A percentile compares a stretch with the other conserved stretches of the same genome.
Conservation (phyloP, 129 eudicot genomes). For the Flaveria trinervia region DNA sequence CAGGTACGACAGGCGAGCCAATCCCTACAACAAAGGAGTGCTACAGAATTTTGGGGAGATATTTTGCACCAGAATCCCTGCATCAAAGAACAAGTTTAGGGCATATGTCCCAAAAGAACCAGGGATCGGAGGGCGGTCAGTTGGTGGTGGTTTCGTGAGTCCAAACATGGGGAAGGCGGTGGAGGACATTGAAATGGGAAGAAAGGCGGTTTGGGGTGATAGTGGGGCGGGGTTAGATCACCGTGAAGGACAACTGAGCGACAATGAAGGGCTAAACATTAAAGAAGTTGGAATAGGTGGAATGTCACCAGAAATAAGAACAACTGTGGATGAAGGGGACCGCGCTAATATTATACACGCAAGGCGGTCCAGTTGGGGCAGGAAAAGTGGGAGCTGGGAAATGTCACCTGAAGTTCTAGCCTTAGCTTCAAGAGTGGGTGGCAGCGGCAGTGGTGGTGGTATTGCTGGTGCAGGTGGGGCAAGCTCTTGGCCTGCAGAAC, state of each 20-base stretch:
- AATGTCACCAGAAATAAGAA: slow-evolving; percentile 82
- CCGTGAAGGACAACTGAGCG: slow-evolving; percentile 52
- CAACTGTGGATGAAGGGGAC: slow-evolving; percentile 82
- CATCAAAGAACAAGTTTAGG: slow-evolving; percentile 80
- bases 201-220: slow-evolving; percentile 97
- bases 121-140: slow-evolving; percentile 55
- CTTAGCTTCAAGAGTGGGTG: slow-evolving; percentile 77
- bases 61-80: slow-evolving; percentile 63
- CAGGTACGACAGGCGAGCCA: slow-evolving; percentile 87
- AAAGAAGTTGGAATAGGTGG: slow-evolving; percentile 69
- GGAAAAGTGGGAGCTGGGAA: slow-evolving; percentile 96
- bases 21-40: slow-evolving; percentile 94
- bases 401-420: slow-evolving; percentile 98
- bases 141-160: slow-evolving; percentile 80
- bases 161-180: slow-evolving; percentile 93
- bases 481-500: slow-evolving; percentile 43
- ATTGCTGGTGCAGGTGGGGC: slow-evolving; percentile 44
- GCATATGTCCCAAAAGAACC: slow-evolving; percentile 74
- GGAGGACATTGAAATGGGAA: slow-evolving; percentile 94
- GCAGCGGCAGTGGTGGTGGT: slow-evolving; percentile 40
- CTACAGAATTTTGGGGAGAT: slow-evolving; percentile 70
- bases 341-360: slow-evolving; percentile 75
- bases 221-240: slow-evolving; percentile 59
- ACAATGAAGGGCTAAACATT: slow-evolving; percentile 57
- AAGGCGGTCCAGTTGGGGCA: slow-evolving; percentile 90